Percentiles rank a stretch among this genome's conserved stretches.
Conservation (phyloP, 805 yeast genomes). For the Nakazawaea siamensis region DNA sequence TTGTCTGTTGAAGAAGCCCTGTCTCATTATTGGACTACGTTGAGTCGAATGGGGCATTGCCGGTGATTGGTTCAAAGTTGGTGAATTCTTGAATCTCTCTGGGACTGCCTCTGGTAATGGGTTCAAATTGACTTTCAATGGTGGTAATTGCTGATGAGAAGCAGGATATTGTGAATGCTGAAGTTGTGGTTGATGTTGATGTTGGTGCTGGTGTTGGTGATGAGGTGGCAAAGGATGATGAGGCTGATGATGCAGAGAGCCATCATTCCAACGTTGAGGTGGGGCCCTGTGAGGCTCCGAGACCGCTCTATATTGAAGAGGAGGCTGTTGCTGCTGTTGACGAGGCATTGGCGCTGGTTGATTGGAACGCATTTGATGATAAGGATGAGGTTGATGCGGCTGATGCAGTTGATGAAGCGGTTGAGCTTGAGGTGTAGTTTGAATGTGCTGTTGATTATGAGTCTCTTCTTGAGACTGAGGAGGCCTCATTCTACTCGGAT, state of each 20-base stretch:
- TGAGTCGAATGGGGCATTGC: background rate
- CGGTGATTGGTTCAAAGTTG: background rate
- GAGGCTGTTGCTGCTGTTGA: slow-evolving; percentile 4
- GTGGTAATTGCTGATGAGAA: slow-evolving; percentile 4
- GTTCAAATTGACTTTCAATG: slow-evolving; percentile 6
- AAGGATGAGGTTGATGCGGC: background rate
- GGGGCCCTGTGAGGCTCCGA: slow-evolving; percentile 1
- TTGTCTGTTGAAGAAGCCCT: slow-evolving; percentile 9
- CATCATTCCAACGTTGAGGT: slow-evolving; percentile 2
- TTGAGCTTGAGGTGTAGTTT: background rate
- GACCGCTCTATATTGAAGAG: slow-evolving; percentile 1
- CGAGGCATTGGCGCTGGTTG: no score
- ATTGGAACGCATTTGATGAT: background rate
- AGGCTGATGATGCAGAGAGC: slow-evolving; percentile 7
- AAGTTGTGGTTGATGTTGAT: slow-evolving; percentile 18
- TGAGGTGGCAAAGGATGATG: background rate
- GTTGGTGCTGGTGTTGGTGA: slow-evolving; percentile 11
- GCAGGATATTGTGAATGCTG: slow-evolving; percentile 1
- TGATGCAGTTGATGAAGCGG: slow-evolving; percentile 4
- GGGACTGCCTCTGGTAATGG: slow-evolving; percentile 11
- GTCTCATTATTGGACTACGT: slow-evolving; percentile 11
- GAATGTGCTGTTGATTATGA: background rate
- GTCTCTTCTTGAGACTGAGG: slow-evolving; percentile 10
- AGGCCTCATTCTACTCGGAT: background rate
- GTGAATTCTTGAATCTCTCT: slow-evolving; percentile 11